A percentile compares a stretch with the other conserved stretches of the same genome.
Evolutionary conservation across 768 basidiomycete genomes (phyloP).

Genomic region (Daedaleopsis sinensis): DNA sequence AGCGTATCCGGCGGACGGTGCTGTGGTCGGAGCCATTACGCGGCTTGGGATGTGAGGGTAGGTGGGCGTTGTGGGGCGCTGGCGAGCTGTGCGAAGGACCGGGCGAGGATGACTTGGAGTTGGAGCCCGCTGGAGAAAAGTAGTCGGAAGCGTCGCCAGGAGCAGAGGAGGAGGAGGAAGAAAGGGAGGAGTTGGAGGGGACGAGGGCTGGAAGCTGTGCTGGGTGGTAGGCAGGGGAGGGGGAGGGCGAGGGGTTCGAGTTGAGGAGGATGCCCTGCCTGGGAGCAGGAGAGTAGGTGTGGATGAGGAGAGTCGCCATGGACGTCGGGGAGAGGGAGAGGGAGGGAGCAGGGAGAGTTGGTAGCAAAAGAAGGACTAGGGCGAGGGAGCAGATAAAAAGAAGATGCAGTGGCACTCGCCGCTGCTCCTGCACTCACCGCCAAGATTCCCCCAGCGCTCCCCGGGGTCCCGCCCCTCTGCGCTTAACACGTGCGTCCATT

Average conservation of each 20-base stretch:
- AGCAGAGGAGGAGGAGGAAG: conserved; percentile 30
- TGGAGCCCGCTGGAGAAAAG: conserved; percentile 12
- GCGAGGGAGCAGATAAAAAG: conserved; percentile 6
- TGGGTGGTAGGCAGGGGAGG: conserved; percentile 27
- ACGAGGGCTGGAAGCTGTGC: conserved; percentile 26
- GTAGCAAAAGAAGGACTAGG: conserved; percentile 6
- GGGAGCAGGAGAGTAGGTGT: conserved; percentile 16
- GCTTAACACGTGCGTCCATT: conserved; percentile 25
- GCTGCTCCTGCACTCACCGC: conserved; percentile 7
- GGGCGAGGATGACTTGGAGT: conserved; percentile 12
- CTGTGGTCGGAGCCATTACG: conserved; percentile 19
- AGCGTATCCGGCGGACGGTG: conserved; percentile 57
- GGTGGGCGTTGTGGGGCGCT: background rate
- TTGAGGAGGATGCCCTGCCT: conserved; percentile 35
- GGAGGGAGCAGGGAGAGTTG: conserved; percentile 14
- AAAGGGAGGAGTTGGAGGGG: conserved; percentile 28
- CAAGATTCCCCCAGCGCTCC: conserved; percentile 9
- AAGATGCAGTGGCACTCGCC: conserved; percentile 8
- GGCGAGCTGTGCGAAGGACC: conserved; percentile 8
- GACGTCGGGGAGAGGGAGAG: conserved; percentile 10
- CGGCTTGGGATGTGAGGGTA: conserved; percentile 10
- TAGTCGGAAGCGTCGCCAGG: conserved; percentile 26
- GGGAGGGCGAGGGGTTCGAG: conserved; percentile 33
- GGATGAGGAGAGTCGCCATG: conserved; percentile 23
- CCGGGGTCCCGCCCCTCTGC: conserved; percentile 24